phyloP scores from a whole-genome alignment of 176 grass and related monocot species.

The Luzula sylvatica region DNA sequence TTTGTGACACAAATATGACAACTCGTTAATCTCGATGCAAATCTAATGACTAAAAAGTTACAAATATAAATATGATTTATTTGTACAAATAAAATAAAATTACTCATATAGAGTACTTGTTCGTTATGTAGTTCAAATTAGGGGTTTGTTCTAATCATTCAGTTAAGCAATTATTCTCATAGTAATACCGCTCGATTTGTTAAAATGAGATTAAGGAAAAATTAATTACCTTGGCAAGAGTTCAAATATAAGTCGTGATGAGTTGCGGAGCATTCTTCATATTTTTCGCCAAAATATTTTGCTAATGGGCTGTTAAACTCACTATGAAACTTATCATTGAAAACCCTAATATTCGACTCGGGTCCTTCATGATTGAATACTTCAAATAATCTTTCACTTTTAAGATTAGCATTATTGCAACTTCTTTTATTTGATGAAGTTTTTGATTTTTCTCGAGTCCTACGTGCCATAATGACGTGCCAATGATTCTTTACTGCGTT shows the following conservation, averaged over 20 bases:
- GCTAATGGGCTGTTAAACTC: constrained; percentile 28
- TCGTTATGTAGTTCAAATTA: too few species aligned
- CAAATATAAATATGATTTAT: too few species aligned
- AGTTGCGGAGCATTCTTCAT: not conserved
- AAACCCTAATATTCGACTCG: constrained; percentile 12
- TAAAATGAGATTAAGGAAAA: not conserved
- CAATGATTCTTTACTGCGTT: constrained; percentile 99
- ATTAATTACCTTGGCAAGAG: constrained; percentile 37
- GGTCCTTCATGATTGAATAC: not conserved
- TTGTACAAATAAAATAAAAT: too few species aligned
- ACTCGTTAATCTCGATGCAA: too few species aligned
- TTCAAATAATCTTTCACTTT: not conserved
- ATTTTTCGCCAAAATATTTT: constrained; percentile 19
- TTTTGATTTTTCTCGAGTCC: constrained; percentile 36
- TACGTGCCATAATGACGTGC: constrained; percentile 94
- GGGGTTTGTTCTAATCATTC: too few species aligned
- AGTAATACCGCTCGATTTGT: not conserved
- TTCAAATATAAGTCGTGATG: constrained; percentile 25
- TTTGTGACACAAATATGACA: too few species aligned
- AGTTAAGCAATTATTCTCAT: not conserved
- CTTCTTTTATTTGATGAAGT: constrained; percentile 11
- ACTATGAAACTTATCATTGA: constrained; percentile 47
- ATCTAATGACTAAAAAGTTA: too few species aligned
- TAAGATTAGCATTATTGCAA: not conserved
- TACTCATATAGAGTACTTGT: too few species aligned